Percentiles rank a stretch among this genome's conserved stretches.
Conservation (phyloP, 257 asterid species). For the Fraxinus americana region DNA sequence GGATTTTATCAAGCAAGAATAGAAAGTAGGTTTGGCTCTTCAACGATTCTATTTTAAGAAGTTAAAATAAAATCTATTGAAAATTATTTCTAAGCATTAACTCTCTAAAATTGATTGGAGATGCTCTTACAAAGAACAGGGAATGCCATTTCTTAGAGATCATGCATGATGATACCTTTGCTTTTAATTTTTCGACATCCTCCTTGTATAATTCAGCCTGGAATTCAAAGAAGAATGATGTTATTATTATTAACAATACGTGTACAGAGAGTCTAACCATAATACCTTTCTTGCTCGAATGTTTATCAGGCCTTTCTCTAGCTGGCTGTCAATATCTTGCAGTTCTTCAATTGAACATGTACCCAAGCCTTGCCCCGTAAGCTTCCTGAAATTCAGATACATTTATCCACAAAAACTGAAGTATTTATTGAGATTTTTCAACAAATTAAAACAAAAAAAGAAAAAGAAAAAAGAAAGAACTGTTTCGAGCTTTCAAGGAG, state of each 20-base stretch:
- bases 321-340: slow-evolving; percentile 10
- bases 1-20: too few relatives aligned
- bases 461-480: neutral
- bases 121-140: neutral
- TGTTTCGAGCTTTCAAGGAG: slow-evolving; percentile 27
- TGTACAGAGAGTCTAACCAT: neutral
- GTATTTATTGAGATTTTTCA: neutral
- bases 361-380: slow-evolving; percentile 19
- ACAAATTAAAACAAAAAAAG: too few relatives aligned
- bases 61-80: neutral
- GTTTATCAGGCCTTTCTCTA: slow-evolving; percentile 19
- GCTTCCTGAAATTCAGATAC: slow-evolving; percentile 18
- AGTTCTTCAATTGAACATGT: slow-evolving; percentile 20
- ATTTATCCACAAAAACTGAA: neutral
- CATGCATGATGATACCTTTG: slow-evolving; percentile 30
- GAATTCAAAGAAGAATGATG: neutral
- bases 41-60: too few relatives aligned
- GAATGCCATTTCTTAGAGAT: neutral
- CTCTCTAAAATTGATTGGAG: neutral
- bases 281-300: slow-evolving; percentile 28
- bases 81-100: too few relatives aligned
- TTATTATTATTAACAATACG: neutral
- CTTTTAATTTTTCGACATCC: slow-evolving; percentile 33
- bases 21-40: too few relatives aligned
- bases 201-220: slow-evolving; percentile 38